Evolutionary conservation across 352 stramenopile species (phyloP), one percentile per base, ranked within the genome.

Genomic region (Globisporangium okanoganense): DNA sequence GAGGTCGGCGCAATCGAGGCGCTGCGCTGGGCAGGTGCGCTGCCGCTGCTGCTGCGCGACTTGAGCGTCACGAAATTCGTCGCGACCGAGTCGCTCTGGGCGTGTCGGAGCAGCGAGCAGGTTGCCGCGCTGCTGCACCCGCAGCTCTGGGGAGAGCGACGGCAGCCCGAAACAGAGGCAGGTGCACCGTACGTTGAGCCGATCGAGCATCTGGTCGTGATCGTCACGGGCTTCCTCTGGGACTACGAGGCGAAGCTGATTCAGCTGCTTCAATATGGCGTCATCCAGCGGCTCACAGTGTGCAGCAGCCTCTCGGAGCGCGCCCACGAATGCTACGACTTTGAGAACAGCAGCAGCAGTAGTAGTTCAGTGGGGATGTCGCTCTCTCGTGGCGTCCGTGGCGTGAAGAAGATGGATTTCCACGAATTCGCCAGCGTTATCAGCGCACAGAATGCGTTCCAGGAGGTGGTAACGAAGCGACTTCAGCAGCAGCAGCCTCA

Each of bases 241-340:
- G 72, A 86, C 61, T 89, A 85, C 27, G 72, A 86, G 51, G 29
- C 54, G 35, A 25, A 57, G 4, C 51, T 91, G 13, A 45, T 56
- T 38, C 63, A 53, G 25, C 56, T 91, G 35, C 64, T 91, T 43
- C 16, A 52, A 22, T 62, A 79, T 8, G 67, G 69, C n/a, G 65
- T 79, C 48, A 52, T 82, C 6, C 68, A 55, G 18, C 72, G 66
- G 0, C 60, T 91, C 13, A 79, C 72, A n/a, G 50, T 91, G 33
- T 86, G 73, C 65, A 87, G 79, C 67, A 85, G 70, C 35, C 67
- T 91, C 18, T 89, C 82, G 29, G 82, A 91, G 68, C 67, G 71
- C 10, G 77, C 82, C 0, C 82, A 91, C 61, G 78, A 88, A 65
- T 91, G 82, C 63, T 87, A 71, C 49, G 76, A 88, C 63, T 83